Base-by-base conservation (phyloP, 257 asterid genomes). In the Coffea canephora region DNA sequence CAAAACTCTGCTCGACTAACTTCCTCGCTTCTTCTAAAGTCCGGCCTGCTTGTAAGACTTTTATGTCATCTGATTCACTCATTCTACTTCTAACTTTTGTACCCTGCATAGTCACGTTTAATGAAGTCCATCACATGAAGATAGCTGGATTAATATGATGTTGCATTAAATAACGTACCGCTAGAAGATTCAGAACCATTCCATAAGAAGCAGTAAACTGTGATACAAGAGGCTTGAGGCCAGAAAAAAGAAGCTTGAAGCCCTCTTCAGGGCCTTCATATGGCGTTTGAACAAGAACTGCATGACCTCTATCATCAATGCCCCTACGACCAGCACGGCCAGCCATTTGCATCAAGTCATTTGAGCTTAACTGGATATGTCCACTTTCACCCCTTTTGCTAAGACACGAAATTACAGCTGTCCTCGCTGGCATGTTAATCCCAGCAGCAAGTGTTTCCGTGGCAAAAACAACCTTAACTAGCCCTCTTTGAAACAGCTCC, bases 261-360 rank as follows among this genome's bases (percentile, higher is more conserved):
- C 96, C 83, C 78, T 92, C 97, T 86, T 92, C 96, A 81, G 98
- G 91, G 77, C 99, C 99, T 89, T 92, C 99, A 80, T 90, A 88
- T 34, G 98, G 87, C 50, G 98, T 91, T 85, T 95, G 99, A 84
- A 95, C 87, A 84, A 95, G 96, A 75, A 93, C 95, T 74, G 91
- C 97, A 70, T 93, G 95, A 82, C 99, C 99, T 84, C 85, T 91
- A 78, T 90, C 90, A 83, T 95, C 99, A 87, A 93, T 93, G 83
- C 99, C 99, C 84, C 98, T 91, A 80, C 99, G 98, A 66, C 99
- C 99, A 72, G 99, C 97, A 72, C 99, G 98, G 14, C 99, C 99
- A 61, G 99, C 99, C 98, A 95, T 95, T 87, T 95, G 99, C 71
- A 95, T 92, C 86, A 95, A 87, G 72, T 93, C 99, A 74, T 95